Evolutionary conservation across 2,329 filamentous ascomycete genomes (phyloP).

Genomic region (Aureobasidium subglaciale): DNA sequence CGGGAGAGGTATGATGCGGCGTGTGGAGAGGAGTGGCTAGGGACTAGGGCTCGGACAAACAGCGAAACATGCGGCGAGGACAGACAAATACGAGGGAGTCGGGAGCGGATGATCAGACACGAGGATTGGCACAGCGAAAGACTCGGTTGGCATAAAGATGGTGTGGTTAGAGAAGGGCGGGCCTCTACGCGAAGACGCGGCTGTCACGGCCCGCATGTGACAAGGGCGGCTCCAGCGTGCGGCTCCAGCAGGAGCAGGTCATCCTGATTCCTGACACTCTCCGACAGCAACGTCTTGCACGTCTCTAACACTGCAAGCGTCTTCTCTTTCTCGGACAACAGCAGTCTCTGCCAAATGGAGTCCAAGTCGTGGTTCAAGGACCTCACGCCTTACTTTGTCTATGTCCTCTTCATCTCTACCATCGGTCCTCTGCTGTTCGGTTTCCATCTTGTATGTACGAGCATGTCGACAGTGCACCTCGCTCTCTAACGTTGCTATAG

Average conservation of each 20-base stretch:
- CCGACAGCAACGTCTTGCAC: neutral
- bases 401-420: conserved; percentile 68
- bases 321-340: neutral
- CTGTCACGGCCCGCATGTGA: conserved; percentile 6
- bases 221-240: neutral
- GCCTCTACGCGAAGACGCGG: neutral
- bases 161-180: neutral
- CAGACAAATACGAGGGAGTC: neutral
- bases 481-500: conserved; percentile 42
- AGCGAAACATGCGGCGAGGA: neutral
- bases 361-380: conserved; percentile 34
- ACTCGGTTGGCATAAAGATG: neutral
- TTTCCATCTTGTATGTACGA: conserved; percentile 74
- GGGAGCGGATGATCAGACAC: neutral
- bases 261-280: neutral
- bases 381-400: conserved; percentile 69
- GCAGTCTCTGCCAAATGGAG: conserved; percentile 25
- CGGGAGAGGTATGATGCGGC: neutral
- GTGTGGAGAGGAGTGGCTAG: neutral
- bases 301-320: neutral
- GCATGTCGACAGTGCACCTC: too few relatives aligned
- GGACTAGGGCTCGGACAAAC: neutral
- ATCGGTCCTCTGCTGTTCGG: conserved; percentile 90
- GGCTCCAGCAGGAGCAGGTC: too few relatives aligned
- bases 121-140: neutral